Conservation (phyloP, 495 filamentous ascomycete species). For the Bryoglossum gracile region DNA sequence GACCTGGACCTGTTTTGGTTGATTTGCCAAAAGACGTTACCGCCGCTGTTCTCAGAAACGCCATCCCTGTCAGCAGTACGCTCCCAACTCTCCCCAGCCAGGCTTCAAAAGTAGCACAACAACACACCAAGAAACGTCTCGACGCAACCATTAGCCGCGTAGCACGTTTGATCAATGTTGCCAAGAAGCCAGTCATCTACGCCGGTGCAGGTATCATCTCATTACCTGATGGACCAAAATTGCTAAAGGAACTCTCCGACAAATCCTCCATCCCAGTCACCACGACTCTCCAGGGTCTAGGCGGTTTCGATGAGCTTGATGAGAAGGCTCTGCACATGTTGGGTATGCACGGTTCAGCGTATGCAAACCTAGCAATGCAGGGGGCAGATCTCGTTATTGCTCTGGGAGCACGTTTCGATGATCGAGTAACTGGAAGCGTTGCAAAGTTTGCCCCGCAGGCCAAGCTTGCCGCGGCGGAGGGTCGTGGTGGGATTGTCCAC, state of each 20-base stretch:
- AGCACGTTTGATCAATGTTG: slow-evolving; percentile 59
- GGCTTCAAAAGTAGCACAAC: slow-evolving; percentile 57
- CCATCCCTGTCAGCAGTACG: slow-evolving; percentile 60
- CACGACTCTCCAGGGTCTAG: slow-evolving; percentile 70
- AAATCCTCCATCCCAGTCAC: slow-evolving; percentile 71
- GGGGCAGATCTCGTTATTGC: slow-evolving; percentile 72
- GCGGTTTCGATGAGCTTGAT: slow-evolving; percentile 71
- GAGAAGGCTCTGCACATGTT: slow-evolving; percentile 75
- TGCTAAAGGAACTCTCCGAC: slow-evolving; percentile 62
- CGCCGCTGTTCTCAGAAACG: slow-evolving; percentile 52
- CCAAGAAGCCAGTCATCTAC: slow-evolving; percentile 72
- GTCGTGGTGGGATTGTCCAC: slow-evolving; percentile 70
- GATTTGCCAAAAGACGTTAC: slow-evolving; percentile 77
- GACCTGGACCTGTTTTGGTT: slow-evolving; percentile 72
- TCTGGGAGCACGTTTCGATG: slow-evolving; percentile 69
- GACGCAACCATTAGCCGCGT: slow-evolving; percentile 53
- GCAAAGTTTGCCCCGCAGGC: slow-evolving; percentile 63
- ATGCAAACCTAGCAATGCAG: slow-evolving; percentile 75
- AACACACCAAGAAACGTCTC: slow-evolving; percentile 48
- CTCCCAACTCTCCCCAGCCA: slow-evolving; percentile 63
- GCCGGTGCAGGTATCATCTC: slow-evolving; percentile 65
- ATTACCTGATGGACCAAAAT: slow-evolving; percentile 54
- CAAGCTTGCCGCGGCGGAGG: slow-evolving; percentile 57
- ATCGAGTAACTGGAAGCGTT: slow-evolving; percentile 62
- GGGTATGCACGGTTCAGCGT: slow-evolving; percentile 75